Conservation (phyloP, 148 eudicot species). For the Vaccinium darrowii region DNA sequence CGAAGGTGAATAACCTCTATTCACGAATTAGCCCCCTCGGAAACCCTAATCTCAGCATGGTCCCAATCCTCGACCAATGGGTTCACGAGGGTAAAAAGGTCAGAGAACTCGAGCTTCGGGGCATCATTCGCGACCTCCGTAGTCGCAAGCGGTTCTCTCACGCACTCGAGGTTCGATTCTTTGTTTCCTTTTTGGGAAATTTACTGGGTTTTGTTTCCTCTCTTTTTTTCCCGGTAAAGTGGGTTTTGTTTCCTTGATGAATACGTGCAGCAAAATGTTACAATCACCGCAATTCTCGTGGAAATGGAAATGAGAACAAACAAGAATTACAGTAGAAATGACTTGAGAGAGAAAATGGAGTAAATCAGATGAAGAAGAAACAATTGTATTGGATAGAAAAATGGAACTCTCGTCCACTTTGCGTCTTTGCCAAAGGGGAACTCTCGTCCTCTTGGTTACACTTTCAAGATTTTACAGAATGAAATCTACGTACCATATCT, state of each 20-base stretch:
- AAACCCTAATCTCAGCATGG: conserved; percentile 18
- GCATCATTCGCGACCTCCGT: conserved; percentile 43
- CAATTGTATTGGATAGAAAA: too few relatives aligned
- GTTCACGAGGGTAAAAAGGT: conserved; percentile 36
- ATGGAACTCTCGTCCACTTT: too few relatives aligned
- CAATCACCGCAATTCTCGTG: too few relatives aligned
- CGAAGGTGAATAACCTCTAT: conserved; percentile 21
- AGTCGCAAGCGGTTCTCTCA: conserved; percentile 38
- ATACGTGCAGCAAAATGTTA: too few relatives aligned
- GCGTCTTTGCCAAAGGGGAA: too few relatives aligned
- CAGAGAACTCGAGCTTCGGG: conserved; percentile 25
- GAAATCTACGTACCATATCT: too few relatives aligned
- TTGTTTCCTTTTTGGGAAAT: neutral
- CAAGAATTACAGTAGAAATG: too few relatives aligned
- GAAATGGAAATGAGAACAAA: too few relatives aligned
- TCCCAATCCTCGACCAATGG: conserved; percentile 50
- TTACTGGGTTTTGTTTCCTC: neutral
- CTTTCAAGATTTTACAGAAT: too few relatives aligned
- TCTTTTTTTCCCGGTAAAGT: neutral
- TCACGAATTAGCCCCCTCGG: conserved; percentile 39
- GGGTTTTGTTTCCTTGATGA: neutral
- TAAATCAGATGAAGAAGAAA: too few relatives aligned
- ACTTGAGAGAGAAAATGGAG: too few relatives aligned
- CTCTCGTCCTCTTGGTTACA: too few relatives aligned
- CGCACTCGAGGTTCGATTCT: conserved; percentile 48